Evolutionary conservation across 352 stramenopile species (phyloP), one percentile per base, ranked within the genome.

Genomic region (Phytophthora capsici): DNA sequence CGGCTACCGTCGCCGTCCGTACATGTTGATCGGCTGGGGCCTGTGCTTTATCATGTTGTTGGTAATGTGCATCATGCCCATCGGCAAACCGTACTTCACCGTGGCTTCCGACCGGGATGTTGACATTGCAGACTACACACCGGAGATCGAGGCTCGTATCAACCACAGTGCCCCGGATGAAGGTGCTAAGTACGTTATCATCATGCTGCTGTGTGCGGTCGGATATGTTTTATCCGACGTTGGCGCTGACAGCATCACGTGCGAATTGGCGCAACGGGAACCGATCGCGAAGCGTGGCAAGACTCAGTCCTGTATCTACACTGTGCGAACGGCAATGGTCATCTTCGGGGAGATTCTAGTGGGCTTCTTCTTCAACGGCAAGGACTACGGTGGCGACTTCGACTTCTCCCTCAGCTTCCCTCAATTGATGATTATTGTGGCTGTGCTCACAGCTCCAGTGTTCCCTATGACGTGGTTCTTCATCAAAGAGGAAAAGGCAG

Each of bases 141-240:
- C 28, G 5, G 72, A 60, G 30, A 46, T 72, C 22, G 43, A 60
- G 7, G 61, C 66, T 9, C 63, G 60, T 3, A 65, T 86, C 54
- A 81, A 86, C 53, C 44, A 57, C 10, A 22, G 47, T 30, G 80
- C 80, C 0, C 34, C 54, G 0, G 25, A 63, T 0, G 34, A 76
- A 32, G 77, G 69, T 6, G 71, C 45, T 50, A 82, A 82, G 49
- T 91, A 88, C 70, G 67, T 84, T 9, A 61, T 89, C 2, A 37
- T 88, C 20, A 89, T 96, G 75, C 82, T 94, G 34, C 48, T 93
- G 13, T 78, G 84, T 0, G 79, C 84, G 1, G 28, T 91, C n/a
- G 86, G 86, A 12, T 95, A 94, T 59, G 70, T 94, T 10, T 76
- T 93, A 53, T 75, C 86, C 0, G 85, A 94, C 54, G 84, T 94